Evolutionary conservation across 1,284 basidiomycete genomes (phyloP).

Genomic region (Trichosporon sp.): DNA sequence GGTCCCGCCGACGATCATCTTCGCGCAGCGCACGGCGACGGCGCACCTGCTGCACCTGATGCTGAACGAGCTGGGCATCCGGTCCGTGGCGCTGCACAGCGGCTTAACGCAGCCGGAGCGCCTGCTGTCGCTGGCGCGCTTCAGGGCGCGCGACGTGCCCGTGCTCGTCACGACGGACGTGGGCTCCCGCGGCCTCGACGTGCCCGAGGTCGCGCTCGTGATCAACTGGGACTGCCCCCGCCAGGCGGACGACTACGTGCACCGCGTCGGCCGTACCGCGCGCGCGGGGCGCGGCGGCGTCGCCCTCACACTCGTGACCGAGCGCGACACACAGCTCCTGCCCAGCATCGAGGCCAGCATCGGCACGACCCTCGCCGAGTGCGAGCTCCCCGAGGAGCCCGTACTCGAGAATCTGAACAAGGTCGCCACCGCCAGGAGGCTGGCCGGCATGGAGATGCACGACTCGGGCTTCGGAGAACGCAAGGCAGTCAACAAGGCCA

Average conservation of each 20-base stretch:
- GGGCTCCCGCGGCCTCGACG: conserved; percentile 88
- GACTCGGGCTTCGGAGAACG: conserved; percentile 86
- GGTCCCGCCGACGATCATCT: conserved; percentile 89
- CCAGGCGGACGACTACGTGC: conserved; percentile 57
- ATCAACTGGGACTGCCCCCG: conserved; percentile 92
- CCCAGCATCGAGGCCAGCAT: conserved; percentile 71
- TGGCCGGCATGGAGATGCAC: conserved; percentile 92
- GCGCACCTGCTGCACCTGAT: conserved; percentile 83
- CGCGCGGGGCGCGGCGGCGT: conserved; percentile 86
- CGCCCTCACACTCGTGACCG: conserved; percentile 91
- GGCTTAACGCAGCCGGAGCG: conserved; percentile 82
- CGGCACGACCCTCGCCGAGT: conserved; percentile 63
- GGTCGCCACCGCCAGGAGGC: conserved; percentile 84
- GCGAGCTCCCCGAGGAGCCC: conserved; percentile 69
- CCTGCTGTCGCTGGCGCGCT: conserved; percentile 75
- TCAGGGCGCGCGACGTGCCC: conserved; percentile 80
- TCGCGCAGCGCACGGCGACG: conserved; percentile 79
- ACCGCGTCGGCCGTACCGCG: conserved; percentile 73
- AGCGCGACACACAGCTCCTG: conserved; percentile 82
- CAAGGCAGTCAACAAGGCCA: conserved; percentile 56
- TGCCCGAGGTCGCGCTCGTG: conserved; percentile 90
- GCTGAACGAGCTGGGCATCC: conserved; percentile 72
- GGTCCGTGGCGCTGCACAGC: conserved; percentile 86
- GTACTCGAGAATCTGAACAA: conserved; percentile 82
- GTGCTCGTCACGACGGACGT: conserved; percentile 94